These are phyloP conservation scores for Casuarina equisetifolia DNA, from an alignment of 306 rosid genomes.

Conservation along the genomic window DNA sequence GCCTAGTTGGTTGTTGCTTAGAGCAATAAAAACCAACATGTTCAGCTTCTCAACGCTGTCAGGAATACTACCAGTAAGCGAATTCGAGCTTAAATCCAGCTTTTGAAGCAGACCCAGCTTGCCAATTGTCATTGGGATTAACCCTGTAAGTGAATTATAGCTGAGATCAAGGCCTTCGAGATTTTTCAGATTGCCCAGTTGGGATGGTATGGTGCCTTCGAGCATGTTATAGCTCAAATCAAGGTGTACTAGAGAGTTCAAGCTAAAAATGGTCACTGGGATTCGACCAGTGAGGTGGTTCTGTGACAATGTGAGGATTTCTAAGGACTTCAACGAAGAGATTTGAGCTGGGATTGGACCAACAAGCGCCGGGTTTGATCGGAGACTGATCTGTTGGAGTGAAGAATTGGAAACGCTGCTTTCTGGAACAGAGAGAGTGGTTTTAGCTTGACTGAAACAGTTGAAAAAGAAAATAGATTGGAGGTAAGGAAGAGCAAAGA, in stretches of 20 bases:
- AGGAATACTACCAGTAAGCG: constrained; percentile 41
- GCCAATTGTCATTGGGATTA: constrained; percentile 47
- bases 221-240: constrained; percentile 57
- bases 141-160: constrained; percentile 42
- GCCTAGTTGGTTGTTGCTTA: constrained; percentile 43
- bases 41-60: constrained; percentile 29
- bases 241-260: constrained; percentile 43
- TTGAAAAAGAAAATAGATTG: constrained; percentile 52
- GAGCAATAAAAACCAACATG: constrained; percentile 40
- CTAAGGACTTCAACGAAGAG: constrained; percentile 39
- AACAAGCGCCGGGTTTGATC: constrained; percentile 41
- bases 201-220: constrained; percentile 34
- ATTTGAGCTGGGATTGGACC: constrained; percentile 53
- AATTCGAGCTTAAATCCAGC: constrained; percentile 53
- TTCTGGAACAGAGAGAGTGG: constrained; percentile 29
- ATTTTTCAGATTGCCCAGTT: constrained; percentile 40
- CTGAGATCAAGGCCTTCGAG: constrained; percentile 55
- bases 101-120: constrained; percentile 48
- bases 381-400: constrained; percentile 47
- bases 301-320: constrained; percentile 56
- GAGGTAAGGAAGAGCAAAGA: constrained; percentile 45
- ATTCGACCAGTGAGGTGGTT: constrained; percentile 38
- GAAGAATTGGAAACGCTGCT: constrained; percentile 22
- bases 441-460: constrained; percentile 43
- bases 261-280: constrained; percentile 32